A percentile compares a stretch with the other conserved stretches of the same genome.
Evolutionary conservation across 2,329 filamentous ascomycete species (phyloP).

Genomic region (Verticillium isaacii): DNA sequence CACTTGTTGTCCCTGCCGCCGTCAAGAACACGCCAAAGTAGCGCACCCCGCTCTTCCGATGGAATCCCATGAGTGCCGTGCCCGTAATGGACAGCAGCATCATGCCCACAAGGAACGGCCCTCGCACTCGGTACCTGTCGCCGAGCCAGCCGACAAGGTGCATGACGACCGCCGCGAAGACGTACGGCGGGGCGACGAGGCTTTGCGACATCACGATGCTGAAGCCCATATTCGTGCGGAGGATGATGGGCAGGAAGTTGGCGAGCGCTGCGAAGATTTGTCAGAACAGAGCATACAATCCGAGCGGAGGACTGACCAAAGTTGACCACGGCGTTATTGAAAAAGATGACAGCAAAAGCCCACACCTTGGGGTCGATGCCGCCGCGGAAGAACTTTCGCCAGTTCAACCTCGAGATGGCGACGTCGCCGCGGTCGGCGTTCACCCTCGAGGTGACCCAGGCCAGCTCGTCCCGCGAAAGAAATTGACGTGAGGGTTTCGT

Average conservation of each 20-base stretch:
- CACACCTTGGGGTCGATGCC: slow-evolving; percentile 54
- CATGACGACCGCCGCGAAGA: slow-evolving; percentile 60
- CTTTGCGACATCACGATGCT: slow-evolving; percentile 60
- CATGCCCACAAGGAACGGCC: slow-evolving; percentile 62
- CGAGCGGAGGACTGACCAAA: neutral
- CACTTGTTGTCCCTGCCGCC: slow-evolving; percentile 71
- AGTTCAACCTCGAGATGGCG: slow-evolving; percentile 46
- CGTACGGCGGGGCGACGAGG: slow-evolving; percentile 66
- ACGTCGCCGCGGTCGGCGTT: slow-evolving; percentile 54
- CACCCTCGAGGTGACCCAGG: slow-evolving; percentile 49
- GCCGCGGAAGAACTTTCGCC: slow-evolving; percentile 39
- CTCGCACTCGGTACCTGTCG: slow-evolving; percentile 62
- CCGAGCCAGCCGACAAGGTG: slow-evolving; percentile 55
- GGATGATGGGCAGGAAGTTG: slow-evolving; percentile 75
- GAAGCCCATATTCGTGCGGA: slow-evolving; percentile 60
- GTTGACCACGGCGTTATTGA: slow-evolving; percentile 61
- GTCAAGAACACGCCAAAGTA: slow-evolving; percentile 74
- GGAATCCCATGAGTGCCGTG: slow-evolving; percentile 68
- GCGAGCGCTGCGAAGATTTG: slow-evolving; percentile 61
- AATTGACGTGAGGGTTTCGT: slow-evolving; percentile 46
- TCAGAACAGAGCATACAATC: neutral
- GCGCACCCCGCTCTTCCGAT: slow-evolving; percentile 46
- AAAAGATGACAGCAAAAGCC: slow-evolving; percentile 56
- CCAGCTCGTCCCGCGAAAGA: slow-evolving; percentile 43
- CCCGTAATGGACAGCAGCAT: slow-evolving; percentile 63